These are phyloP conservation scores for Tinospora cordifolia DNA, from an alignment of 164 flowering plant genomes.

Conservation along the genomic window DNA sequence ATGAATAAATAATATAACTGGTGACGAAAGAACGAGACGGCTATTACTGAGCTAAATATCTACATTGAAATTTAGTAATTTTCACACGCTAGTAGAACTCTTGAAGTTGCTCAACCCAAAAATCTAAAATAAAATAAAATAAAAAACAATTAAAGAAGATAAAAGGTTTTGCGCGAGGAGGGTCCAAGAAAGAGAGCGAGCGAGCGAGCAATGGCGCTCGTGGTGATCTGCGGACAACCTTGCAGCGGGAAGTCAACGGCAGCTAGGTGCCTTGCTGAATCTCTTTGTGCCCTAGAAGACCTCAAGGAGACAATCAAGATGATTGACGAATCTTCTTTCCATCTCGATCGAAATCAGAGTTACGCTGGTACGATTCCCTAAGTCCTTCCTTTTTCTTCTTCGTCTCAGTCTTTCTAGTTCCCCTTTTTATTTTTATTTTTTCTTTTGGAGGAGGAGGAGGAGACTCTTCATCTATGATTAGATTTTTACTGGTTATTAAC, in stretches of 20 bases:
- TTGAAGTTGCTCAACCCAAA: no score
- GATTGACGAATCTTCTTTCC: slow-evolving; percentile 67
- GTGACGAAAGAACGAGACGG: no score
- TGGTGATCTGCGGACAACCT: slow-evolving; percentile 97
- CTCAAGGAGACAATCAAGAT: slow-evolving; percentile 39
- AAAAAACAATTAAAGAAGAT: no score
- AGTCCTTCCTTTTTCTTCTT: not conserved
- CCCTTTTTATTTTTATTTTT: no score
- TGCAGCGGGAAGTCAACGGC: slow-evolving; percentile 94
- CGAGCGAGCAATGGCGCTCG: slow-evolving; percentile 62
- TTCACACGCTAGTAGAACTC: no score
- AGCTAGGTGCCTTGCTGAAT: slow-evolving; percentile 52
- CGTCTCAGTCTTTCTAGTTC: slow-evolving; percentile 3
- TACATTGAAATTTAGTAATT: no score
- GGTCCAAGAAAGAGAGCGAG: not conserved
- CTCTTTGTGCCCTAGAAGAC: slow-evolving; percentile 42
- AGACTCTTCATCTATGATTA: no score
- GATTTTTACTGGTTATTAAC: no score
- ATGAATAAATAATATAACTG: no score
- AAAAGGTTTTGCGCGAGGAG: no score
- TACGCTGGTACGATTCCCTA: slow-evolving; percentile 29
- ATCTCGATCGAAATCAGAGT: slow-evolving; percentile 69
- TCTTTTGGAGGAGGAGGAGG: not conserved
- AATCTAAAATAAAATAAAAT: no score
- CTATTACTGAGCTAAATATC: no score